These are phyloP conservation scores for Aspergillus sp. DNA, from an alignment of 2,329 filamentous ascomycete species.

Conservation along the genomic window DNA sequence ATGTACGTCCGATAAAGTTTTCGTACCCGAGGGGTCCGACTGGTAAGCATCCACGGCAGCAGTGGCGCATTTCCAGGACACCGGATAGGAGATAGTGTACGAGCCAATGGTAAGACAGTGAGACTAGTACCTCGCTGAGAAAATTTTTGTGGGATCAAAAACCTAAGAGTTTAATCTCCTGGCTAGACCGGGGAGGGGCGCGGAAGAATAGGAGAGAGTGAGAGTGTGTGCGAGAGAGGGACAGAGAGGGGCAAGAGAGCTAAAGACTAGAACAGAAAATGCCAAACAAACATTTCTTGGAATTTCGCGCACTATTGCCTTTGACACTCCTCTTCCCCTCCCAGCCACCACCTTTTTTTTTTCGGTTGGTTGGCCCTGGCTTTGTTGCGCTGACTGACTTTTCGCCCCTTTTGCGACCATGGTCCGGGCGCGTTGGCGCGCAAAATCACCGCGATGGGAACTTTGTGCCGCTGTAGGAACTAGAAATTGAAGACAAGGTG, in stretches of 20 bases:
- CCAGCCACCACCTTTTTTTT: not conserved
- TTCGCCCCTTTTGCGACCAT: not conserved
- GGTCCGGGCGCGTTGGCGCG: not conserved
- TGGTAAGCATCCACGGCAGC: not conserved
- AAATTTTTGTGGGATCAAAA: not conserved
- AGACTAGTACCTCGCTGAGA: not conserved
- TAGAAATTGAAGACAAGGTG: not conserved
- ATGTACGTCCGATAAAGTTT: not conserved
- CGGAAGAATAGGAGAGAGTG: too few species aligned
- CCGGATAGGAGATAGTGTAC: not conserved
- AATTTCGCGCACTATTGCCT: not conserved
- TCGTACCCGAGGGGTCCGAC: not conserved
- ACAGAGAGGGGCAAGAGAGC: not conserved
- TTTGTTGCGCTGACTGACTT: not conserved
- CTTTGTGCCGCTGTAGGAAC: not conserved
- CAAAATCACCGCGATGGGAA: too few species aligned
- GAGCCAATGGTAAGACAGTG: not conserved
- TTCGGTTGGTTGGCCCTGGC: not conserved
- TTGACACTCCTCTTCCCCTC: not conserved
- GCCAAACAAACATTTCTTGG: not conserved
- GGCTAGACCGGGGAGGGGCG: not conserved
- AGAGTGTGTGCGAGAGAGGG: not conserved
- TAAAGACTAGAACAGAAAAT: not conserved
- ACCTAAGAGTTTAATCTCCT: not conserved
- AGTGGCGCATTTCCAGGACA: not conserved